These are phyloP conservation scores for Parathielavia appendiculata DNA, from an alignment of 495 filamentous ascomycete species.

Conservation along the genomic window DNA sequence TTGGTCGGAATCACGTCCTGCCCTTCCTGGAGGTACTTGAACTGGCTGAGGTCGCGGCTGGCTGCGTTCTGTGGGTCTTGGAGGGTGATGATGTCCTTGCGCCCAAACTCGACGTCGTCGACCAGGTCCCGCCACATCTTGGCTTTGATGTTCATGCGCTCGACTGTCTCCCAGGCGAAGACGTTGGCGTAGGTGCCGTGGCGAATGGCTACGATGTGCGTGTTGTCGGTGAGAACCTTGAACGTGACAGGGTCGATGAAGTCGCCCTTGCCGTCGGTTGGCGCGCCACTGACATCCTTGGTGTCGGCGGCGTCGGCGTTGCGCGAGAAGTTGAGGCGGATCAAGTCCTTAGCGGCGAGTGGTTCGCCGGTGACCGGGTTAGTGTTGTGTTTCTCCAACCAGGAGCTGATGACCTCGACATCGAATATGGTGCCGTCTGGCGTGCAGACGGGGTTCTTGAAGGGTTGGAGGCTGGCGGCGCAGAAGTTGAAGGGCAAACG, in stretches of 20 bases:
- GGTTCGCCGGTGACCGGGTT: conserved; percentile 83
- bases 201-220: conserved; percentile 85
- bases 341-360: conserved; percentile 73
- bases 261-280: conserved; percentile 57
- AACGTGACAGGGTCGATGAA: conserved; percentile 94
- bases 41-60: conserved; percentile 75
- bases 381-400: conserved; percentile 87
- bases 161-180: conserved; percentile 91
- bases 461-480: conserved; percentile 89
- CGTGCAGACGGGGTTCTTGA: conserved; percentile 80
- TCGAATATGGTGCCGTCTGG: conserved; percentile 75
- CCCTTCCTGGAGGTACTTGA: conserved; percentile 86
- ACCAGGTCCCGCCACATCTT: conserved; percentile 95
- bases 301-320: conserved; percentile 63
- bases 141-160: conserved; percentile 92
- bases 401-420: conserved; percentile 78
- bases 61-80: conserved; percentile 94
- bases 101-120: conserved; percentile 77
- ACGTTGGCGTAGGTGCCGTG: conserved; percentile 80
- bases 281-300: conserved; percentile 33
- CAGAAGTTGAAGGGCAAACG: conserved; percentile 97
- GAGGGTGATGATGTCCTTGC: conserved; percentile 91
- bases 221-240: conserved; percentile 97
- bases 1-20: conserved; percentile 57
- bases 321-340: conserved; percentile 85